A percentile compares a stretch with the other conserved stretches of the same genome.
These are phyloP conservation scores for Immersiella caudata DNA, from an alignment of 495 filamentous ascomycete species.

Conservation along the genomic window DNA sequence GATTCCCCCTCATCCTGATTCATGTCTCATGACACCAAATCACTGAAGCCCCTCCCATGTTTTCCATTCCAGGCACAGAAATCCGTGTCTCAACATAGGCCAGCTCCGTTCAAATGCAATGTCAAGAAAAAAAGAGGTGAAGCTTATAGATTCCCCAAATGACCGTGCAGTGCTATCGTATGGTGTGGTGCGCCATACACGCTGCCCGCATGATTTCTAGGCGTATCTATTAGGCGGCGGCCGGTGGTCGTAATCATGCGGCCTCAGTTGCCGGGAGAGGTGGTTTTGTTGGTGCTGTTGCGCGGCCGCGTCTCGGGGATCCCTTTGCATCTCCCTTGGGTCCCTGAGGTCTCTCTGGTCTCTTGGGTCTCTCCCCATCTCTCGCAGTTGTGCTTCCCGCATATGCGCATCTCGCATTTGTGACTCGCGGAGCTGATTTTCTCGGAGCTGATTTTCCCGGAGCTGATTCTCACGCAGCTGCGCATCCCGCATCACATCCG, in stretches of 20 bases:
- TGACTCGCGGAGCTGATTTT: conserved; percentile 21
- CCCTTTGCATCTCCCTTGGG: conserved; percentile 8
- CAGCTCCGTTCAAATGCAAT: neutral
- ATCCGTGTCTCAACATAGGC: neutral
- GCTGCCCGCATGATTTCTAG: neutral
- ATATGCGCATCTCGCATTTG: conserved; percentile 23
- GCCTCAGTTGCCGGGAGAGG: conserved; percentile 39
- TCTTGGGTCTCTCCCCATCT: conserved; percentile 29
- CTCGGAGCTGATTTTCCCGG: conserved; percentile 17
- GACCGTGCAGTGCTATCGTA: no score
- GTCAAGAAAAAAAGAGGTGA: neutral
- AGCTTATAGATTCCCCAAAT: no score
- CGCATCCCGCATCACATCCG: conserved; percentile 19
- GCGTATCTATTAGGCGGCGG: conserved; percentile 13
- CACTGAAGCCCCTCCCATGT: neutral
- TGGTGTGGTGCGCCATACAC: no score
- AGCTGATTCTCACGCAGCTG: conserved; percentile 14
- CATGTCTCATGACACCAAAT: neutral
- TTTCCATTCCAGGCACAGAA: neutral
- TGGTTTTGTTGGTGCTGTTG: conserved; percentile 32
- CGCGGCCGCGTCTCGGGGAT: conserved; percentile 10
- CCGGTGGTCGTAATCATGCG: conserved; percentile 35
- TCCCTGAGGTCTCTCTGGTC: conserved; percentile 22
- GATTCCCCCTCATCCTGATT: neutral
- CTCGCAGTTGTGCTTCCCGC: conserved; percentile 19